Conservation (phyloP, 2,329 filamentous ascomycete genomes). For the Aspergillus ibericus region DNA sequence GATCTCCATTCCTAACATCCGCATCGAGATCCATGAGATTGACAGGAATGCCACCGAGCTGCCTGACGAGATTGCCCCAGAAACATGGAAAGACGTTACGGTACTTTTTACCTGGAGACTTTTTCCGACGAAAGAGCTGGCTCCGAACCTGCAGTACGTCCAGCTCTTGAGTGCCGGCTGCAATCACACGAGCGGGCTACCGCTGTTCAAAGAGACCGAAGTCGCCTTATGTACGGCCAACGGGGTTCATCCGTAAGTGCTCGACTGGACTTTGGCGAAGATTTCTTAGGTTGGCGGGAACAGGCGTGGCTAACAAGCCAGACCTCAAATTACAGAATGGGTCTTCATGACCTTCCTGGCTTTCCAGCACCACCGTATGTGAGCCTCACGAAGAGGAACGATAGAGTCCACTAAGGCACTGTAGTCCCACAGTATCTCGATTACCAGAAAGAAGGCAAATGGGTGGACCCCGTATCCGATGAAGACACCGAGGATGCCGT, state of each 20-base stretch:
- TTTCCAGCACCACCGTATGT: slow-evolving; percentile 1
- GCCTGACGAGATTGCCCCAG: background rate
- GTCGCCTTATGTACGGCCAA: slow-evolving; percentile 4
- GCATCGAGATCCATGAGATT: background rate
- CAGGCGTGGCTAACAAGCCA: background rate
- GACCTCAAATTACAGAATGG: slow-evolving; percentile 6
- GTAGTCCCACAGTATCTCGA: background rate
- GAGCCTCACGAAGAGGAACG: background rate
- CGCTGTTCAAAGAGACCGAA: background rate
- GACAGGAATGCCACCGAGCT: background rate
- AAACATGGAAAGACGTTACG: background rate
- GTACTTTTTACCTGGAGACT: slow-evolving; percentile 1
- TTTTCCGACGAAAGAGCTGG: background rate
- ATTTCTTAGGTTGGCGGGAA: no score
- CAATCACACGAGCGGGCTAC: background rate
- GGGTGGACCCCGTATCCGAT: background rate
- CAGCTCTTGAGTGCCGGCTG: slow-evolving; percentile 3
- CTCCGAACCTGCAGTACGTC: background rate
- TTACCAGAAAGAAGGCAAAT: background rate
- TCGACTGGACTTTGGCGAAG: no score
- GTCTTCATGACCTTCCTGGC: slow-evolving; percentile 1
- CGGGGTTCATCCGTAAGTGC: background rate
- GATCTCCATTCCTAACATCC: background rate
- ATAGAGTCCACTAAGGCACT: background rate
- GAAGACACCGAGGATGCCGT: slow-evolving; percentile 1